A percentile compares a stretch with the other conserved stretches of the same genome.
Conservation (phyloP, 176 grass and related monocot species). For the Bolboschoenus planiculmis region DNA sequence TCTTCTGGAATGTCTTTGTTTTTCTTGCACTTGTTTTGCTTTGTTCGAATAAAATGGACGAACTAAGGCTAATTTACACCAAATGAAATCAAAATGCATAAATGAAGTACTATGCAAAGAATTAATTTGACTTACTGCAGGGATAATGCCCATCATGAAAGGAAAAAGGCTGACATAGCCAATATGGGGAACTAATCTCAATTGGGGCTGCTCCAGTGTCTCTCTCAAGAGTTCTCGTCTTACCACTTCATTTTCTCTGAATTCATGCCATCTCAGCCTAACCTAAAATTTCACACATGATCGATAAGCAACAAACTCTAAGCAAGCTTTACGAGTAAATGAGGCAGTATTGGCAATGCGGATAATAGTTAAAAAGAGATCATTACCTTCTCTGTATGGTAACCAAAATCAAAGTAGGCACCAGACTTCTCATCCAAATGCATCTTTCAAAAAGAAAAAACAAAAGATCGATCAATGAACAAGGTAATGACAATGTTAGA, state of each 20-base stretch:
- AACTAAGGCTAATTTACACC: not conserved
- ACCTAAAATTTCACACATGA: constrained; percentile 39
- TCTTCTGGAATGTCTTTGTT: not conserved
- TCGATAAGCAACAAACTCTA: constrained; percentile 14
- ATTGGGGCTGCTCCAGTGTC: constrained; percentile 56
- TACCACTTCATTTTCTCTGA: constrained; percentile 42
- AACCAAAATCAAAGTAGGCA: constrained; percentile 88
- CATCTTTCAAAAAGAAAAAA: constrained; percentile 39
- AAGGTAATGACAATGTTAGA: constrained; percentile 20
- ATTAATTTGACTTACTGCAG: constrained; percentile 45
- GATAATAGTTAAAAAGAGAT: not conserved
- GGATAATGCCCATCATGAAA: constrained; percentile 92
- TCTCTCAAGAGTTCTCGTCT: constrained; percentile 71
- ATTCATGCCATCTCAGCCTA: constrained; percentile 75
- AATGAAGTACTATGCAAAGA: not conserved
- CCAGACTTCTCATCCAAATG: constrained; percentile 78
- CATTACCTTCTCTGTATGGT: constrained; percentile 89
- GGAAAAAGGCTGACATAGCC: constrained; percentile 96
- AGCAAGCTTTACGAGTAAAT: constrained; percentile 7
- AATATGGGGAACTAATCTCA: constrained; percentile 87
- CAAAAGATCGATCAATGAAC: not conserved
- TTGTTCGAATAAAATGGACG: not conserved
- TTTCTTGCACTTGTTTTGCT: not conserved
- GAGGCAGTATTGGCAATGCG: not conserved
- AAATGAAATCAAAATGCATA: constrained; percentile 12